Conservation (phyloP, 176 grass and related monocot genomes). For the Elaeis guineensis region DNA sequence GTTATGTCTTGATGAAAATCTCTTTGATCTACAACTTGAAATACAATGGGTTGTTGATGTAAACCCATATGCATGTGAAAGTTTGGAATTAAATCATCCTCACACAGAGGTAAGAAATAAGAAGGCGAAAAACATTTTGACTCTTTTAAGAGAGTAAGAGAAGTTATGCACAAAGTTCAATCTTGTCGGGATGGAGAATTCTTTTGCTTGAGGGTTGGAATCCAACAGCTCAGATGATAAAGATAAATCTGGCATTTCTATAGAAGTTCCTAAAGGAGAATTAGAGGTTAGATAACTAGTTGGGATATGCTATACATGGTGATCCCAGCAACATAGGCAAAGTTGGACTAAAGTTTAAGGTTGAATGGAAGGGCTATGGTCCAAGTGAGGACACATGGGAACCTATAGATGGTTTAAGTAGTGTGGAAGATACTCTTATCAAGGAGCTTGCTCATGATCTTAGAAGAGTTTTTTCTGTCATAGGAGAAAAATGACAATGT, state of each 20-base stretch:
- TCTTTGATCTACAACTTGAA: slow-evolving; percentile 55
- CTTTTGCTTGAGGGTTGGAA: not conserved
- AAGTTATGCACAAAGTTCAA: slow-evolving; percentile 35
- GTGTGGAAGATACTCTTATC: too few relatives aligned
- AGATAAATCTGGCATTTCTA: slow-evolving; percentile 5
- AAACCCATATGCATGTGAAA: slow-evolving; percentile 54
- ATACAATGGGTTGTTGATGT: slow-evolving; percentile 79
- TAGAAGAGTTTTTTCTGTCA: too few relatives aligned
- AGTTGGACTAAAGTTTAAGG: slow-evolving; percentile 60
- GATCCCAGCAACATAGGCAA: slow-evolving; percentile 34
- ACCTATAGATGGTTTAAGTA: slow-evolving; percentile 58
- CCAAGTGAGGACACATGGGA: slow-evolving; percentile 77
- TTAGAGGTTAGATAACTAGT: slow-evolving; percentile 53
- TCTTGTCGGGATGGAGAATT: slow-evolving; percentile 11
- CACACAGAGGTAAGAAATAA: slow-evolving; percentile 73
- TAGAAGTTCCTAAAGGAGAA: slow-evolving; percentile 33
- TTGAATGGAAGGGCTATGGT: slow-evolving; percentile 78
- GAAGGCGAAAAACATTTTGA: slow-evolving; percentile 63
- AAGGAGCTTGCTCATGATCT: too few relatives aligned
- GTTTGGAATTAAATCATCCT: slow-evolving; percentile 71
- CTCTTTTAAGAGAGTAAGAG: slow-evolving; percentile 48
- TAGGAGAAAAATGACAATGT: too few relatives aligned
- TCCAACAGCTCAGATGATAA: slow-evolving; percentile 15
- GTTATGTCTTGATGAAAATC: too few relatives aligned
- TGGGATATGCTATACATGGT: slow-evolving; percentile 55